Base-by-base conservation (phyloP, 2,329 filamentous ascomycete genomes). In the Alternaria burnsii region DNA sequence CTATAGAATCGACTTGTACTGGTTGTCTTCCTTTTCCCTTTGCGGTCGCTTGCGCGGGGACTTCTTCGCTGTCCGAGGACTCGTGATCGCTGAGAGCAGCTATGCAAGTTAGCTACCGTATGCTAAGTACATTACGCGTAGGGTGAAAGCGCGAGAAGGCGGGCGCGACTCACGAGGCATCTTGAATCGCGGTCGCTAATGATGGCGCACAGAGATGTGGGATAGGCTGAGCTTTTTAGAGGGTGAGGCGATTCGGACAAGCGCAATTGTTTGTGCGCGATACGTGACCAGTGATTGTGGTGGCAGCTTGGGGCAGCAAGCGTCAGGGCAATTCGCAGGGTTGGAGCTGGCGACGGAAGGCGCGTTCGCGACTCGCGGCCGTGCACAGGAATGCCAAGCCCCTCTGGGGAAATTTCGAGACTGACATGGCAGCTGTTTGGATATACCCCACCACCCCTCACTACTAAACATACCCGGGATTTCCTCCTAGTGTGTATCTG, bases 51-150 rank as follows among this genome's bases (percentile, higher is more conserved):
- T 71, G 52, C 46, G 63, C 28, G 67, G 61, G 73, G 3, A 75
- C 71, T 20, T 74, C 67, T 36, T 71, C 71, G 48, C 76, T 73
- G 46, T 62, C 62, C 6, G 73, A 76, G 38, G 71, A 79, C 26
- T 81, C 80, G 32, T 75, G 71, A 59, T 82, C 78, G 59, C 73
- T 76, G n/a, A 81, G 72, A 1, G 76, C 75, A 36, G 80, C 80
- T 82, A 51, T 24, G 54, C 43, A 40, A 54, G 61, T 77, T 52
- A 76, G 68, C 59, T 46, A 51, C 34, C 22, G 24, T 34, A 34
- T 12, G 12, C 16, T 48, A 55, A 42, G 63, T 30, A 30, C 14
- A 14, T 20, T 51, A 59, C 50, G 63, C 62, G 44, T 41, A 22
- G 22, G 41, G 50, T 48, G 20, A 26, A n/a, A 12, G 11, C 18